Evolutionary conservation across 495 filamentous ascomycete species (phyloP).

Genomic region (Aspergillus taichungensis): DNA sequence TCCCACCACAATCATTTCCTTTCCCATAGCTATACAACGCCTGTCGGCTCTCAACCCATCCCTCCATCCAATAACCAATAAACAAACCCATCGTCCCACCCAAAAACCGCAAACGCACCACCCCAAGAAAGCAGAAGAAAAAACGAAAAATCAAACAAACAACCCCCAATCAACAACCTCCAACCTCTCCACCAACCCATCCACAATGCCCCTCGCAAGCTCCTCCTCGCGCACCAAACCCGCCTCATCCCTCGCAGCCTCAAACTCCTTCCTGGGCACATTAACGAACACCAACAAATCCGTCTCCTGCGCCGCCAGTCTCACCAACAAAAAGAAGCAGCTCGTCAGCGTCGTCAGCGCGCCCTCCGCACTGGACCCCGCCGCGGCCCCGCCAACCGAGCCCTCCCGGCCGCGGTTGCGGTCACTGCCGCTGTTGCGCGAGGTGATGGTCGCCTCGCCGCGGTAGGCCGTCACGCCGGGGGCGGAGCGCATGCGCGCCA

Average conservation of each 20-base stretch:
- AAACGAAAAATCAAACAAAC: conserved; percentile 43
- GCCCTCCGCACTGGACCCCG: conserved; percentile 14
- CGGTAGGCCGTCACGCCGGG: conserved; percentile 17
- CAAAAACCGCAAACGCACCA: background rate
- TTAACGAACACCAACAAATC: conserved; percentile 89
- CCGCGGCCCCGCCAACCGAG: conserved; percentile 7
- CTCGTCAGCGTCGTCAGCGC: conserved; percentile 15
- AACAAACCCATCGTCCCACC: background rate
- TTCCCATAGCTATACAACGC: background rate
- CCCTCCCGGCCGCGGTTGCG: background rate
- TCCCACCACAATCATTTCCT: too few relatives aligned
- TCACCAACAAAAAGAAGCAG: conserved; percentile 47
- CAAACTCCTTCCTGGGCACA: conserved; percentile 71
- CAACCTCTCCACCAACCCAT: conserved; percentile 58
- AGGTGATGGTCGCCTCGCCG: conserved; percentile 24
- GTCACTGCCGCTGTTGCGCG: conserved; percentile 5
- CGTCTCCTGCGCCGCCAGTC: conserved; percentile 64
- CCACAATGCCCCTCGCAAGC: conserved; percentile 52
- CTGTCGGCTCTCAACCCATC: background rate
- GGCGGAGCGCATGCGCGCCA: conserved; percentile 15
- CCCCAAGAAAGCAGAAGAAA: background rate
- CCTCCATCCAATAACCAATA: background rate
- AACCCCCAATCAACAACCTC: conserved; percentile 76
- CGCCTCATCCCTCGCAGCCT: conserved; percentile 26
- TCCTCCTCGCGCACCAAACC: conserved; percentile 48